Base-by-base conservation (phyloP, 306 rosid species). In the Quercus gilva region DNA sequence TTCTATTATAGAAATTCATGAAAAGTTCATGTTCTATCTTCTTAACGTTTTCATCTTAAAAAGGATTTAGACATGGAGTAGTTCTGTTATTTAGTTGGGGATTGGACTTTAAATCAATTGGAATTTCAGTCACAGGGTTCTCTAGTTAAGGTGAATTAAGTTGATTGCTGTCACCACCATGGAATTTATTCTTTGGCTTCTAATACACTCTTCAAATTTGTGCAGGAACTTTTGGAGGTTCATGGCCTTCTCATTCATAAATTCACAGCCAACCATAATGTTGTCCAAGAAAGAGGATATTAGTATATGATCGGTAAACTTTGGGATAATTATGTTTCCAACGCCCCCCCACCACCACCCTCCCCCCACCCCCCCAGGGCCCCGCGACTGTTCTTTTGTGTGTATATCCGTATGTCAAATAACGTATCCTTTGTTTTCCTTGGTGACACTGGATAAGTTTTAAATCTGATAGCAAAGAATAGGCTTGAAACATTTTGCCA, bases 191-290 rank as follows among this genome's bases (percentile, higher is more conserved):
- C 13, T 12, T 75, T 75, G 78, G 12, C 37, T 65, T 57, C 67
- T 18, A 20, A 43, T 69, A 37, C 60, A 13, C 55, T 29, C 4
- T 33, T n/a, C n/a, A 19, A 14, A 26, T 74, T 74, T 11, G 83
- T 73, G 86, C 84, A 91, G 91, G 88, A 80, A 81, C 86, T 20
- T 19, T 75, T 51, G 87, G 81, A 83, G 79, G 85, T 75, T 72
- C 35, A 70, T 51, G 81, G 70, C 77, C 69, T 73, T 81, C 70
- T 67, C 57, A 23, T 58, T 33, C 29, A 73, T 31, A 60, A 65
- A 69, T 78, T 45, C 74, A 73, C 51, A 74, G 29, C 78, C 74
- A 73, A 83, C 56, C 43, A 74, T 74, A 23, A 63, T 10, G 20
- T 57, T 51, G 67, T 25, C 18, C 53, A 64, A 31, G 53, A 26